A percentile compares a stretch with the other conserved stretches of the same genome.
These are phyloP conservation scores for Aureobasidium uvarum DNA, from an alignment of 2,329 filamentous ascomycete genomes.

Conservation along the genomic window DNA sequence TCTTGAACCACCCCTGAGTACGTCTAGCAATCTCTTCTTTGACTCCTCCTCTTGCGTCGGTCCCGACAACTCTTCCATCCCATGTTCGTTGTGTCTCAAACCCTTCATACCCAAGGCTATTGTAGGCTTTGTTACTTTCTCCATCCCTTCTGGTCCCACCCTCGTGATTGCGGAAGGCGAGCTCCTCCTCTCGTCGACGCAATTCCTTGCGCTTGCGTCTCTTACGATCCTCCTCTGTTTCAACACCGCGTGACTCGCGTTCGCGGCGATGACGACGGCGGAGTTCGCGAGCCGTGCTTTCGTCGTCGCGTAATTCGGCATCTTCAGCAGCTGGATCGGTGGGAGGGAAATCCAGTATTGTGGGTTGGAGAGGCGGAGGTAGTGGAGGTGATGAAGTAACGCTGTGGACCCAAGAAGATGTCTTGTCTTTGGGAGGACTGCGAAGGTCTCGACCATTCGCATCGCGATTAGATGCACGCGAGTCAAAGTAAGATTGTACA, in stretches of 20 bases:
- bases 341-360: constrained; percentile 46
- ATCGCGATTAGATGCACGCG: constrained; percentile 42
- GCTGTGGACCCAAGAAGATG: constrained; percentile 50
- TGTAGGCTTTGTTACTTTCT: constrained; percentile 28
- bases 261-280: constrained; percentile 32
- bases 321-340: constrained; percentile 32
- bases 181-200: constrained; percentile 31
- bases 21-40: constrained; percentile 28
- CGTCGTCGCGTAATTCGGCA: constrained; percentile 30
- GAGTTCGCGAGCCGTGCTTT: constrained; percentile 37
- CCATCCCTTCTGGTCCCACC: constrained; percentile 30
- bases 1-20: constrained; percentile 49
- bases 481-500: constrained; percentile 47
- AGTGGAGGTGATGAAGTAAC: constrained; percentile 48
- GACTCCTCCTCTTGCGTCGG: constrained; percentile 30
- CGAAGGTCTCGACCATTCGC: constrained; percentile 35
- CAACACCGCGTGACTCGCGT: constrained; percentile 30
- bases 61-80: constrained; percentile 44
- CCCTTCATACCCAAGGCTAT: constrained; percentile 37
- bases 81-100: constrained; percentile 41
- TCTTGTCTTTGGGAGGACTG: constrained; percentile 46
- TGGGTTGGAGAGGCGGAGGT: constrained; percentile 47
- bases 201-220: constrained; percentile 30
- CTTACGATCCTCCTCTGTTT: constrained; percentile 31
- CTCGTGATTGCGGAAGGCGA: constrained; percentile 37